Conservation (phyloP, 2,329 filamentous ascomycete species). For the Aspergillus intermedius region DNA sequence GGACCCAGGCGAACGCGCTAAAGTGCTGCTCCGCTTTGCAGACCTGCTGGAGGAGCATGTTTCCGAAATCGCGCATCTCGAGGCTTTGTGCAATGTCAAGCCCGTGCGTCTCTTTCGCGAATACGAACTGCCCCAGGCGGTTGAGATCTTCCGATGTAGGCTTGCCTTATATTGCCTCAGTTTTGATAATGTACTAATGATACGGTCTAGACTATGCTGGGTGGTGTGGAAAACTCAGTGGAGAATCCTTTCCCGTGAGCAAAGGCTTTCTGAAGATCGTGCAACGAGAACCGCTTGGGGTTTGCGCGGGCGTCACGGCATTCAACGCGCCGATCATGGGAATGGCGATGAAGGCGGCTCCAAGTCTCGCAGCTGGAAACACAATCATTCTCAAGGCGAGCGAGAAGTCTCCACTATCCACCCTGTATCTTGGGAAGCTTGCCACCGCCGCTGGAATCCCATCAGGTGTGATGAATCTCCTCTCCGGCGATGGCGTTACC, state of each 20-base stretch:
- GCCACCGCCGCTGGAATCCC: conserved; percentile 40
- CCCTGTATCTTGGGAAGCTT: conserved; percentile 31
- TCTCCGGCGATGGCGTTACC: conserved; percentile 22
- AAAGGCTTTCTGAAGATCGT: not conserved
- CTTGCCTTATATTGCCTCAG: not conserved
- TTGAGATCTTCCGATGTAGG: not conserved
- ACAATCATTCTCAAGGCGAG: conserved; percentile 41
- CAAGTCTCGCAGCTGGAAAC: conserved; percentile 42
- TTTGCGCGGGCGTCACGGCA: conserved; percentile 26
- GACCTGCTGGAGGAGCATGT: conserved; percentile 6
- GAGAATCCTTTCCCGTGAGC: not conserved
- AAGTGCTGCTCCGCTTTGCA: conserved; percentile 7
- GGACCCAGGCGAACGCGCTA: conserved; percentile 1
- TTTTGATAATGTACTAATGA: not conserved
- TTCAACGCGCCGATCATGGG: conserved; percentile 39
- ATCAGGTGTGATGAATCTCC: conserved; percentile 38
- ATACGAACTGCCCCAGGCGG: not conserved
- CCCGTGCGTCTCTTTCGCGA: not conserved
- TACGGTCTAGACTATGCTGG: not conserved
- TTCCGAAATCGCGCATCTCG: too few species aligned
- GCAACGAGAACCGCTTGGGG: conserved; percentile 1
- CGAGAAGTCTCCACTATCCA: conserved; percentile 38
- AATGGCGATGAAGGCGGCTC: conserved; percentile 36
- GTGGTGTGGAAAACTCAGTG: not conserved
- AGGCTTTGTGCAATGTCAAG: too few species aligned